phyloP scores from a whole-genome alignment of 2,329 filamentous ascomycete species.

The Fusarium chaquense region DNA sequence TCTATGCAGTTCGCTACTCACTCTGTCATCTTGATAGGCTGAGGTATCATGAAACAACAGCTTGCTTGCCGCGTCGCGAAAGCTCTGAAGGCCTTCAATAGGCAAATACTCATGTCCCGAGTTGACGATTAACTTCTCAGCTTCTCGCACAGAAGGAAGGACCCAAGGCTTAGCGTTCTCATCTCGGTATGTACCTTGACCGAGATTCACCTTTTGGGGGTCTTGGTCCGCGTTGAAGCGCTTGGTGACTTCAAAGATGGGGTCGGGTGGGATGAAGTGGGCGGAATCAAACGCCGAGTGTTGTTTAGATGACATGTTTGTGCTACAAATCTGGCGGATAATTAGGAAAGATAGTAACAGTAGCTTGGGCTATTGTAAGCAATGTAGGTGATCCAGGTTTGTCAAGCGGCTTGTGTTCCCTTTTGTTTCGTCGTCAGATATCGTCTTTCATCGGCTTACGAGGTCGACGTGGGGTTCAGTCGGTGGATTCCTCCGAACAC shows the following conservation, averaged over 20 bases:
- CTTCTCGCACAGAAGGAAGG: constrained; percentile 52
- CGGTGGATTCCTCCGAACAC: not conserved
- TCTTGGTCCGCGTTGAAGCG: constrained; percentile 49
- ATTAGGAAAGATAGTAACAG: no score
- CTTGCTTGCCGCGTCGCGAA: constrained; percentile 50
- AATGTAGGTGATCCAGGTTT: not conserved
- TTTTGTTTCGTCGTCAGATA: not conserved
- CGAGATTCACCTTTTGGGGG: constrained; percentile 55
- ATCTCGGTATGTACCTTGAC: constrained; percentile 55
- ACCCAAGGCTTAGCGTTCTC: constrained; percentile 55
- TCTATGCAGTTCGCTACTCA: constrained; percentile 6
- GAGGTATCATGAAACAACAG: constrained; percentile 49
- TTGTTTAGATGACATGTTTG: constrained; percentile 14
- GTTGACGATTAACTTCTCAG: constrained; percentile 34
- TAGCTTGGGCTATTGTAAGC: not conserved
- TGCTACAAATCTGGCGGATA: no score
- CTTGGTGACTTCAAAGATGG: constrained; percentile 53
- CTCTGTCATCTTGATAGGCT: constrained; percentile 46
- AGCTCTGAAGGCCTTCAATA: constrained; percentile 51
- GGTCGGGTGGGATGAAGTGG: constrained; percentile 48
- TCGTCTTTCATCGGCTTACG: not conserved
- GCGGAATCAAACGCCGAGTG: constrained; percentile 40
- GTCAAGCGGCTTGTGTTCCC: not conserved
- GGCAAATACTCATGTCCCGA: constrained; percentile 55
- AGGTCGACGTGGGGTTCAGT: not conserved